A percentile compares a stretch with the other conserved stretches of the same genome.
Conservation (phyloP, 352 stramenopile species). For the Globisporangium paroecandrum region DNA sequence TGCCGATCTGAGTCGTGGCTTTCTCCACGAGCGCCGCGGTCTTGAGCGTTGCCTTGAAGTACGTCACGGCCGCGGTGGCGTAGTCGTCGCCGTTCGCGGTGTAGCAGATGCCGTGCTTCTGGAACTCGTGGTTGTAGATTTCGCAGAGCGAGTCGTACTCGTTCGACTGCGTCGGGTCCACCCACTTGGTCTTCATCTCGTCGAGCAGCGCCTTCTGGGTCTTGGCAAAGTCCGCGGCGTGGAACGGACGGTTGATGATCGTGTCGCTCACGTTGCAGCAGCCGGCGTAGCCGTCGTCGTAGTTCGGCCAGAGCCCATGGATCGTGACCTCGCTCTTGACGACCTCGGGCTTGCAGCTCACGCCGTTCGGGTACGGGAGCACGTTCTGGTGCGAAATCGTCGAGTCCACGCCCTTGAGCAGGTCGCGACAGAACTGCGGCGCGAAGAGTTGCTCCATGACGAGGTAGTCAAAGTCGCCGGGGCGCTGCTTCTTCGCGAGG, state of each 20-base stretch:
- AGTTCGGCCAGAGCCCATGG: constrained; percentile 72
- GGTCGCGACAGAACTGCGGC: constrained; percentile 75
- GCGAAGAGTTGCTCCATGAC: constrained; percentile 75
- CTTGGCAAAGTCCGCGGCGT: constrained; percentile 37
- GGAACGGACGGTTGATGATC: constrained; percentile 48
- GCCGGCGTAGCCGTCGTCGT: constrained; percentile 60
- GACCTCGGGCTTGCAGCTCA: constrained; percentile 35
- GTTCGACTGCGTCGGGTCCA: constrained; percentile 49
- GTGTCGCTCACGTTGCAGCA: constrained; percentile 61
- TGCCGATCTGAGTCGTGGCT: constrained; percentile 50
- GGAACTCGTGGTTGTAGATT: constrained; percentile 87
- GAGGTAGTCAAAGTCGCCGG: constrained; percentile 71
- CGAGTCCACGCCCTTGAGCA: constrained; percentile 60
- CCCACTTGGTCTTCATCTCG: constrained; percentile 32
- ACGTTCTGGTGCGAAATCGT: constrained; percentile 65
- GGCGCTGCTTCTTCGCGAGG: constrained; percentile 52
- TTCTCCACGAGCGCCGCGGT: constrained; percentile 31
- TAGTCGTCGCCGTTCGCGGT: constrained; percentile 50
- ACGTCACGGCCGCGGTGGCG: constrained; percentile 51
- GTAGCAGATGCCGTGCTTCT: constrained; percentile 85
- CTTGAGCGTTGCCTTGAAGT: constrained; percentile 59
- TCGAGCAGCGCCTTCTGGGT: constrained; percentile 43
- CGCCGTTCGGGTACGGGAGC: constrained; percentile 49
- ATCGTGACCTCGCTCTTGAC: constrained; percentile 58
- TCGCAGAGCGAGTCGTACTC: constrained; percentile 73